Evolutionary conservation across 768 basidiomycete genomes (phyloP), one percentile per base, ranked within the genome.

Genomic region (Multifurca ochricompacta): DNA sequence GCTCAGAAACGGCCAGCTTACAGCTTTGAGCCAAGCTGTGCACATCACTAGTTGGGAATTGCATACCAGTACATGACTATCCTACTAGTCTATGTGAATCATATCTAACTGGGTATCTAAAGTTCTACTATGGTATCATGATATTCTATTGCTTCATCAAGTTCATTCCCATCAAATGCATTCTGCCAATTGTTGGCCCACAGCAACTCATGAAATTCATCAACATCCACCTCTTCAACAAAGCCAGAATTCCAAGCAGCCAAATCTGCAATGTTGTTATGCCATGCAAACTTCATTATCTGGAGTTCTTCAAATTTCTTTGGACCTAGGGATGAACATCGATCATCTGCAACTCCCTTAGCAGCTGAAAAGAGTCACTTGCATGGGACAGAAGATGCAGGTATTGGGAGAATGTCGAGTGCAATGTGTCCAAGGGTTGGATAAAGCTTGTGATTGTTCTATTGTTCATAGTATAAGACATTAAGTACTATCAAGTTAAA

Each of bases 331-430:
- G 28, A 37, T 0, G 58, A 14, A 18, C 36, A 28, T 3, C 40
- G 30, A 19, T 59, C 37, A 0, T 34, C 51, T 3, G 59, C 41
- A 28, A 54, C 45, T 34, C 59, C 43, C 4, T 37, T 41, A 4
- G 51, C 37, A 6, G 41, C 53, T 6, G 61, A 64, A 39, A 64
- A 64, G 4, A 64, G 51, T 6, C 41, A 19, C 34, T 64, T 53
- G 3, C 50, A 49, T 4, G 53, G 44, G 1, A 62, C 59, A 3
- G 41, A 59, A 1, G 58, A 59, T 11, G 62, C 60, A 2, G 30
- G 51, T 18, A 45, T 34, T 0, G 52, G 30, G 2, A 61, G 46
- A 27, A 54, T 30, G 21, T 61, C 48, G 3, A 61, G 30, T 6
- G 56, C 53, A 4, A 61, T 52, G 3, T 41, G 39, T 2, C 41